Conservation (phyloP, 2,329 filamentous ascomycete genomes). For the Neonectria sp. region DNA sequence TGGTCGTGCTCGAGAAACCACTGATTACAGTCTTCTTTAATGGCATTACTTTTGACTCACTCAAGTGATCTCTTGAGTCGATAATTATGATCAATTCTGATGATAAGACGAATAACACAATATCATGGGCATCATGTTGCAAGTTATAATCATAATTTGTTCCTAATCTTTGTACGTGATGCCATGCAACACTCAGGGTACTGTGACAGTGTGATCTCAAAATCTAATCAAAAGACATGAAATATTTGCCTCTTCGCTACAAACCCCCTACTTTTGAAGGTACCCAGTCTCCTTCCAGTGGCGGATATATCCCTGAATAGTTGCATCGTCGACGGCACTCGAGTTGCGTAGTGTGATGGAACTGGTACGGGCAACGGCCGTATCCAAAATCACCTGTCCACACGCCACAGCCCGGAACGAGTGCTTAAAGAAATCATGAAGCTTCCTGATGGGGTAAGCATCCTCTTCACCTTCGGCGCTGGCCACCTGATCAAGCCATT, state of each 20-base stretch:
- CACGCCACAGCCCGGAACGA: constrained; percentile 34
- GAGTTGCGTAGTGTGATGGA: constrained; percentile 27
- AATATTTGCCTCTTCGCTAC: neutral
- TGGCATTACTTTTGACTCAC: too few relatives aligned
- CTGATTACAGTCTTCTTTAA: too few relatives aligned
- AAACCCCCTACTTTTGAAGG: constrained; percentile 21
- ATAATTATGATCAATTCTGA: too few relatives aligned
- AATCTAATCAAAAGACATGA: too few relatives aligned
- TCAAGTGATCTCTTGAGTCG: too few relatives aligned
- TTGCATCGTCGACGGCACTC: constrained; percentile 23
- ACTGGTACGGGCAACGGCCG: constrained; percentile 27
- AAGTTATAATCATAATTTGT: too few relatives aligned
- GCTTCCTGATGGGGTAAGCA: constrained; percentile 33
- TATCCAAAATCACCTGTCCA: constrained; percentile 35
- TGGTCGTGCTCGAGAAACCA: too few relatives aligned
- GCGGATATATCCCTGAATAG: constrained; percentile 29
- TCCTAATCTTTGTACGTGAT: too few relatives aligned
- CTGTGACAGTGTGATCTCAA: too few relatives aligned
- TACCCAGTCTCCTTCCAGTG: constrained; percentile 35
- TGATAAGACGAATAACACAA: too few relatives aligned
- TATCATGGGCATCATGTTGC: too few relatives aligned
- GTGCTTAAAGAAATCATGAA: constrained; percentile 34
- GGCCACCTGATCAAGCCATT: constrained; percentile 34
- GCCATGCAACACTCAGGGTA: too few relatives aligned
- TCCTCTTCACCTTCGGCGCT: constrained; percentile 23